Conservation (phyloP, 495 filamentous ascomycete species). For the Penicillium daleae region DNA sequence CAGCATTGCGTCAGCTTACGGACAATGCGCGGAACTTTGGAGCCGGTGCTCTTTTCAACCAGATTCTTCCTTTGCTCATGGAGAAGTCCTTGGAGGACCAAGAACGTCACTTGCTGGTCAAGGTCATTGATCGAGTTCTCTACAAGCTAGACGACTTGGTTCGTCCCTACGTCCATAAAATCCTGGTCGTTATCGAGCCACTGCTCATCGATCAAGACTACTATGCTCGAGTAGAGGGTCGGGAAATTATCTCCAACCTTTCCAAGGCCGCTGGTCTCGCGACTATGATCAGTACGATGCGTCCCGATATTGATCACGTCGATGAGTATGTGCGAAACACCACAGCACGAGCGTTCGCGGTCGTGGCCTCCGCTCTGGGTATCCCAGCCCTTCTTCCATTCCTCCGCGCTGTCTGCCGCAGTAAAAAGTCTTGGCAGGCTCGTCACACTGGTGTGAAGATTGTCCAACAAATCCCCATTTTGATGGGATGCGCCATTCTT, state of each 20-base stretch:
- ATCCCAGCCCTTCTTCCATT: conserved; percentile 96
- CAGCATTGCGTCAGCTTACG: conserved; percentile 95
- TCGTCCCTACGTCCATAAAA: conserved; percentile 96
- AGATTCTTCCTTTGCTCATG: conserved; percentile 97
- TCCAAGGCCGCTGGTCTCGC: conserved; percentile 96
- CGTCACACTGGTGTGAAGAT: conserved; percentile 99
- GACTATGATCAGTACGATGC: conserved; percentile 99
- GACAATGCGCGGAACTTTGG: conserved; percentile 98
- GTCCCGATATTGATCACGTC: conserved; percentile 97
- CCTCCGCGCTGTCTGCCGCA: conserved; percentile 90
- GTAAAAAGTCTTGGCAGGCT: conserved; percentile 99
- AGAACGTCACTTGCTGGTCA: conserved; percentile 96
- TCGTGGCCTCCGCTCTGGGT: conserved; percentile 94
- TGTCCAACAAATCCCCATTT: conserved; percentile 97
- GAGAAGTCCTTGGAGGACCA: conserved; percentile 98
- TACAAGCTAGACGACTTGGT: conserved; percentile 99
- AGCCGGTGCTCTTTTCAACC: conserved; percentile 92
- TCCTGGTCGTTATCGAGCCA: conserved; percentile 98
- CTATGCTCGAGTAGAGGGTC: conserved; percentile 96
- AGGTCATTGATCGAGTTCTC: conserved; percentile 97
- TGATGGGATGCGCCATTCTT: conserved; percentile 97
- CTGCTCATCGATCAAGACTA: conserved; percentile 99
- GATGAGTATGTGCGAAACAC: conserved; percentile 99
- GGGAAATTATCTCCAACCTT: conserved; percentile 98
- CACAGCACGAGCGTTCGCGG: conserved; percentile 94